These are phyloP conservation scores for Umbilicus rupestris DNA, from an alignment of 164 flowering plant genomes.

Conservation along the genomic window DNA sequence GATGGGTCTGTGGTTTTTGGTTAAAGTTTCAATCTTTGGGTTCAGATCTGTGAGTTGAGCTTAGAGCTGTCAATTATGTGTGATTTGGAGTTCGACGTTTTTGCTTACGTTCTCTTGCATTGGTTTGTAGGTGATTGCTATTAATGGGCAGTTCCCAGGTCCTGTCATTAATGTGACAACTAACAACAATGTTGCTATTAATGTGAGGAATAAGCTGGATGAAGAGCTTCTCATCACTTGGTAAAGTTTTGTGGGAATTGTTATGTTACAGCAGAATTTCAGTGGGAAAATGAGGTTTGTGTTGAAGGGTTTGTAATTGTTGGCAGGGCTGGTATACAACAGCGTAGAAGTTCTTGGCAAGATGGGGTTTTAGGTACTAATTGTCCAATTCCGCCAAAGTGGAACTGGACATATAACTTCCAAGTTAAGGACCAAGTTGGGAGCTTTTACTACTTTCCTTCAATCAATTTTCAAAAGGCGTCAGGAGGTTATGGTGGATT, in stretches of 20 bases:
- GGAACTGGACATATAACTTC: constrained; percentile 93
- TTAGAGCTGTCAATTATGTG: background rate
- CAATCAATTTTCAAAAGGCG: constrained; percentile 77
- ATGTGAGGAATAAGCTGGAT: constrained; percentile 72
- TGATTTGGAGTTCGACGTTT: background rate
- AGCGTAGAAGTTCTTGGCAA: constrained; percentile 82
- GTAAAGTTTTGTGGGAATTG: constrained; percentile 24
- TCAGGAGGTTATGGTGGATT: constrained; percentile 84
- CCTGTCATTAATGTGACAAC: constrained; percentile 79
- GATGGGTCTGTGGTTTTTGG: background rate
- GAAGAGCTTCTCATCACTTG: constrained; percentile 72
- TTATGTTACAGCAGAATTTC: background rate
- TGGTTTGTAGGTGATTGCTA: constrained; percentile 69
- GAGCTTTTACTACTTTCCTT: constrained; percentile 93
- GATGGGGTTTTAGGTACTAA: constrained; percentile 92
- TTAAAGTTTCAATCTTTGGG: background rate
- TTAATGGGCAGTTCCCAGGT: constrained; percentile 81
- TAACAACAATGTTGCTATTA: constrained; percentile 65
- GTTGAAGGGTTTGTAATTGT: background rate
- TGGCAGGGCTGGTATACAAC: constrained; percentile 77
- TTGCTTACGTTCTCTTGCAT: constrained; percentile 7
- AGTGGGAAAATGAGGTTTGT: constrained; percentile 3
- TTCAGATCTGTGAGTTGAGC: background rate
- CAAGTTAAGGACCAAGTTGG: constrained; percentile 99
- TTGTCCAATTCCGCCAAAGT: constrained; percentile 81